Evolutionary conservation across 495 filamentous ascomycete species (phyloP).

Genomic region (Aspergillus funiculosus): DNA sequence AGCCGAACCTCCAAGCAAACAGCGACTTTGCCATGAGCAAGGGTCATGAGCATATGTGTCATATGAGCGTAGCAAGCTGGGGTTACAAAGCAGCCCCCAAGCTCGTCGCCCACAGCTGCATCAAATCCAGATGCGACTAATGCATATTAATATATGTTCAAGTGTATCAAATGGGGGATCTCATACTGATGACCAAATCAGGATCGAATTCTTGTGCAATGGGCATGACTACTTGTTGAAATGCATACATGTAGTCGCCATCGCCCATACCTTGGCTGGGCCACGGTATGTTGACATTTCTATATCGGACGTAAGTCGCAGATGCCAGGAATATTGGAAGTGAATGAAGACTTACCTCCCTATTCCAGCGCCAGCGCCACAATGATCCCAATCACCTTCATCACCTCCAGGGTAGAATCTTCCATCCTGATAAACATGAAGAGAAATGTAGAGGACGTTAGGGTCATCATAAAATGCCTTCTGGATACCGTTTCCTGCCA

Average conservation of each 20-base stretch:
- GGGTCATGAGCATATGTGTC: slow-evolving; percentile 97
- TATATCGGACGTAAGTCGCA: slow-evolving; percentile 26
- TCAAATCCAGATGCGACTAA: slow-evolving; percentile 91
- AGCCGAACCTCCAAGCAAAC: slow-evolving; percentile 70
- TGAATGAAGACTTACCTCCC: slow-evolving; percentile 49
- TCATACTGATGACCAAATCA: slow-evolving; percentile 77
- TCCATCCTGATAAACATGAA: slow-evolving; percentile 82
- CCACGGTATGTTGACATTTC: slow-evolving; percentile 97
- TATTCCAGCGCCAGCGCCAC: slow-evolving; percentile 64
- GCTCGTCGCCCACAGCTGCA: slow-evolving; percentile 83
- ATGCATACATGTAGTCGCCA: slow-evolving; percentile 92
- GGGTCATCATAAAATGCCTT: slow-evolving; percentile 92
- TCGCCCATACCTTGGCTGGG: slow-evolving; percentile 88
- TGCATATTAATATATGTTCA: slow-evolving; percentile 8
- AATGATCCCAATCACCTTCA: slow-evolving; percentile 70
- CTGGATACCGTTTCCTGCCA: slow-evolving; percentile 87
- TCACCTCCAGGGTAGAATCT: slow-evolving; percentile 78
- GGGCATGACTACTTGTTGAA: slow-evolving; percentile 96
- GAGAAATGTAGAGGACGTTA: slow-evolving; percentile 90
- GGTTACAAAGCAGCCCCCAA: slow-evolving; percentile 87
- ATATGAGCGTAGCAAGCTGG: slow-evolving; percentile 93
- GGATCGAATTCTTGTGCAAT: slow-evolving; percentile 89
- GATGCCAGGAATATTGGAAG: background rate
- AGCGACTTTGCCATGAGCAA: slow-evolving; percentile 85
- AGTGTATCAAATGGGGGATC: background rate